Conservation (phyloP, 169 alveolate genomes). For the Cryptosporidium sp. region DNA sequence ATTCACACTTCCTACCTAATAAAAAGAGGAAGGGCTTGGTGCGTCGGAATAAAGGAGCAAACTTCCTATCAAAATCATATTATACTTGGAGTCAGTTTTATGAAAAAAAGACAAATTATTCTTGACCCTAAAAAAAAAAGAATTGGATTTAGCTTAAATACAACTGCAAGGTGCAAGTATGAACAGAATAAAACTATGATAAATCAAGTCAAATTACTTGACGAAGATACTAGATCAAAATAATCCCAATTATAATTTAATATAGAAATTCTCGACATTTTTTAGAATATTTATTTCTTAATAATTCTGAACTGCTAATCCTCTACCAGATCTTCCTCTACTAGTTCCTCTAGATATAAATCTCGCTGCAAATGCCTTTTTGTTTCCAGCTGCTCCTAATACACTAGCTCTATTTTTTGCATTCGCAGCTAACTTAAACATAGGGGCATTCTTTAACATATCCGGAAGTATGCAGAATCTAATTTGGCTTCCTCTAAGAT, state of each 20-base stretch:
- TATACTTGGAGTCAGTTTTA: constrained; percentile 57
- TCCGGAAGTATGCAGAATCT: constrained; percentile 97
- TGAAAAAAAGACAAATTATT: constrained; percentile 56
- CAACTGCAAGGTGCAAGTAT: background rate
- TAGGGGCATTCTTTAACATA: constrained; percentile 99
- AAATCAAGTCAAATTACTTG: background rate
- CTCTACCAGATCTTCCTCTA: constrained; percentile 49
- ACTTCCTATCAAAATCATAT: background rate
- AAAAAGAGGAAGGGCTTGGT: constrained; percentile 22
- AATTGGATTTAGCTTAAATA: constrained; percentile 4
- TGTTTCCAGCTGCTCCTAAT: constrained; percentile 84
- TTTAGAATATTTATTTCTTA: background rate
- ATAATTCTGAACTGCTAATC: background rate
- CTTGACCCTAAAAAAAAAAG: constrained; percentile 37
- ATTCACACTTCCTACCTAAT: constrained; percentile 18
- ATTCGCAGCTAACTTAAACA: constrained; percentile 91
- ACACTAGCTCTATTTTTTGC: constrained; percentile 82
- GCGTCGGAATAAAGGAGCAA: constrained; percentile 49
- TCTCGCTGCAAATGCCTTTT: constrained; percentile 83
- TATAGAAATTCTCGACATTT: background rate
- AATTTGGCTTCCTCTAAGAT: constrained; percentile 94
- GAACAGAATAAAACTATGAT: background rate
- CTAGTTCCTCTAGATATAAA: constrained; percentile 78
- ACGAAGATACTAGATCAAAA: too few relatives aligned
- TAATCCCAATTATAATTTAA: too few relatives aligned